Conservation (phyloP, 2,329 filamentous ascomycete genomes). For the Orbilia ellipsospora region DNA sequence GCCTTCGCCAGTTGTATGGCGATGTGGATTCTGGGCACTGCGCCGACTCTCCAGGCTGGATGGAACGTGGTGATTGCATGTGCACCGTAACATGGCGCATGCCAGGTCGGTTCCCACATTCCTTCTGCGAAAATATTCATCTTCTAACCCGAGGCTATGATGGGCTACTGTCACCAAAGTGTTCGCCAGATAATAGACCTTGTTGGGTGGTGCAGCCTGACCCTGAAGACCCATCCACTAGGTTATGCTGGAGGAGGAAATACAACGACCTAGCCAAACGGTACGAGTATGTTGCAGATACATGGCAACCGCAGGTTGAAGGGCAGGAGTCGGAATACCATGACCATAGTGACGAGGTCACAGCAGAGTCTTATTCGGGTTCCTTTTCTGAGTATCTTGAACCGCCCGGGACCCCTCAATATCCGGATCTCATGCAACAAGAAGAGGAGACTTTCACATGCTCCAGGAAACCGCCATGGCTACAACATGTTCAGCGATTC, state of each 20-base stretch:
- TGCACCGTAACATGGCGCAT: constrained; percentile 43
- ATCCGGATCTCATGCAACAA: background rate
- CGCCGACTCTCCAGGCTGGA: constrained; percentile 29
- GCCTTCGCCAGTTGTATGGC: constrained; percentile 3
- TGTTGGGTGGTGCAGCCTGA: constrained; percentile 30
- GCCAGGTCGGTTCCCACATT: constrained; percentile 39
- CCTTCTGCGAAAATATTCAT: constrained; percentile 25
- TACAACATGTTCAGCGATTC: constrained; percentile 39
- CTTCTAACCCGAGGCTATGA: constrained; percentile 6
- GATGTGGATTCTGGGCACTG: constrained; percentile 38
- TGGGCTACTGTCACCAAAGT: background rate
- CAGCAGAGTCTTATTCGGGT: too few relatives aligned
- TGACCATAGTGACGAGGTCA: background rate
- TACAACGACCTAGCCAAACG: constrained; percentile 27
- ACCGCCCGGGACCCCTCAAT: constrained; percentile 1
- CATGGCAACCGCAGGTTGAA: background rate
- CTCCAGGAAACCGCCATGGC: constrained; percentile 33
- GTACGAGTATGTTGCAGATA: constrained; percentile 38
- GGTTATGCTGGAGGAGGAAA: constrained; percentile 27
- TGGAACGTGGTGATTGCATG: constrained; percentile 42
- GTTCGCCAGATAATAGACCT: constrained; percentile 10
- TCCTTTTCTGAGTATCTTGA: background rate
- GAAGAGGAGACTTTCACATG: constrained; percentile 18
- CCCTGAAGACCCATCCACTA: constrained; percentile 15
- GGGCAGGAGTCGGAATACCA: background rate